phyloP scores from a whole-genome alignment of 768 basidiomycete species.

The Nidula microcarpa region DNA sequence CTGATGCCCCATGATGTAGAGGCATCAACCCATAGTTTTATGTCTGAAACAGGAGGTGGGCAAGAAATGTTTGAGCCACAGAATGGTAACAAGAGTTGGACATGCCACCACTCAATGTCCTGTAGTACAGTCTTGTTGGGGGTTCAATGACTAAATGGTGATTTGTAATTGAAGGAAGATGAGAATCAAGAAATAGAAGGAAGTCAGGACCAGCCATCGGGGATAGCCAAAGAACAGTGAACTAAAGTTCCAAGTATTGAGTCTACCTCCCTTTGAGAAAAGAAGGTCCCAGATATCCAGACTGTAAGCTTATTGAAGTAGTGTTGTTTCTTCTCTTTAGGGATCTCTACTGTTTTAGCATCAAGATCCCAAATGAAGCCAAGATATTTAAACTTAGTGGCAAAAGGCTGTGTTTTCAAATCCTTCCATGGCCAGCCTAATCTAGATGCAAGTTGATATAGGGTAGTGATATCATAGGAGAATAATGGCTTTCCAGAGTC shows the following conservation, averaged over 20 bases:
- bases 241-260: constrained; percentile 28
- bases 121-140: constrained; percentile 9
- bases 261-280: constrained; percentile 15
- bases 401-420: too few species aligned
- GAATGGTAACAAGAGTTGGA: background rate
- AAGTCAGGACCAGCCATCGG: constrained; percentile 15
- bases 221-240: constrained; percentile 27
- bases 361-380: constrained; percentile 9
- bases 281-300: constrained; percentile 8
- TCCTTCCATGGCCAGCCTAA: too few species aligned
- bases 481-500: too few species aligned
- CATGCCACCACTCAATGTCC: constrained; percentile 24
- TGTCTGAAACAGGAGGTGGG: too few species aligned
- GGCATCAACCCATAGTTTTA: too few species aligned
- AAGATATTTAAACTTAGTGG: too few species aligned
- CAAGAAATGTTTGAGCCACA: too few species aligned
- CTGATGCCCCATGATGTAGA: too few species aligned
- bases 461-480: too few species aligned
- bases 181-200: too few species aligned
- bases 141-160: constrained; percentile 7
- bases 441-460: constrained; percentile 4
- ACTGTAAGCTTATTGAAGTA: constrained; percentile 18
- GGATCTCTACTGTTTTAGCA: constrained; percentile 23
- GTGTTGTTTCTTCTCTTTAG: constrained; percentile 19
- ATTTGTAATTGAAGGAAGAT: constrained; percentile 12